Conservation (phyloP, 2,329 filamentous ascomycete genomes). For the Sphaerostilbella broomeana region DNA sequence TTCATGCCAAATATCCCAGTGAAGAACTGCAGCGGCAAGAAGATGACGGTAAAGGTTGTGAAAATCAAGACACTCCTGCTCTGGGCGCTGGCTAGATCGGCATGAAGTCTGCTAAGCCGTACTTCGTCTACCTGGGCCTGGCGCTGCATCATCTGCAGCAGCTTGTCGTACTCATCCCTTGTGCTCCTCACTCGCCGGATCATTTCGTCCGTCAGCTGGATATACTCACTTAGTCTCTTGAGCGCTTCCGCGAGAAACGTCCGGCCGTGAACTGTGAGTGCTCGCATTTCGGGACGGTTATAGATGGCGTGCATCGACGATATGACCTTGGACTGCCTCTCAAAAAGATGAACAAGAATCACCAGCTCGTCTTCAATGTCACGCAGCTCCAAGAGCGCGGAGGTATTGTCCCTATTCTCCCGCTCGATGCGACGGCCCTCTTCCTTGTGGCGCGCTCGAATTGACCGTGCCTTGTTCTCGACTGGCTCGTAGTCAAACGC, state of each 20-base stretch:
- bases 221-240: constrained; percentile 48
- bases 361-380: constrained; percentile 59
- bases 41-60: constrained; percentile 57
- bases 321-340: constrained; percentile 48
- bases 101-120: constrained; percentile 54
- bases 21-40: constrained; percentile 58
- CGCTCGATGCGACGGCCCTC: constrained; percentile 42
- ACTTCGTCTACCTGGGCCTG: constrained; percentile 62
- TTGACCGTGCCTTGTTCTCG: constrained; percentile 35
- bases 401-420: constrained; percentile 57
- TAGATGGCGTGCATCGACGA: constrained; percentile 41
- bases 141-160: constrained; percentile 61
- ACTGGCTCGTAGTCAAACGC: constrained; percentile 33
- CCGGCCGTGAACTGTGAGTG: constrained; percentile 39
- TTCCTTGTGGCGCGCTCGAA: constrained; percentile 32
- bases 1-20: constrained; percentile 62
- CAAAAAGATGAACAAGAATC: constrained; percentile 50
- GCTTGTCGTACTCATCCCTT: constrained; percentile 56
- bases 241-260: constrained; percentile 48
- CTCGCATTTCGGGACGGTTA: constrained; percentile 33
- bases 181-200: constrained; percentile 49
- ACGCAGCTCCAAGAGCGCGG: constrained; percentile 54
- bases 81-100: constrained; percentile 55
- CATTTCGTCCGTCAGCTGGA: constrained; percentile 50
- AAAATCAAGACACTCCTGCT: constrained; percentile 61